Evolutionary conservation across 108 stramenopile species (phyloP).

Genomic region (Parietichytrium sp.): DNA sequence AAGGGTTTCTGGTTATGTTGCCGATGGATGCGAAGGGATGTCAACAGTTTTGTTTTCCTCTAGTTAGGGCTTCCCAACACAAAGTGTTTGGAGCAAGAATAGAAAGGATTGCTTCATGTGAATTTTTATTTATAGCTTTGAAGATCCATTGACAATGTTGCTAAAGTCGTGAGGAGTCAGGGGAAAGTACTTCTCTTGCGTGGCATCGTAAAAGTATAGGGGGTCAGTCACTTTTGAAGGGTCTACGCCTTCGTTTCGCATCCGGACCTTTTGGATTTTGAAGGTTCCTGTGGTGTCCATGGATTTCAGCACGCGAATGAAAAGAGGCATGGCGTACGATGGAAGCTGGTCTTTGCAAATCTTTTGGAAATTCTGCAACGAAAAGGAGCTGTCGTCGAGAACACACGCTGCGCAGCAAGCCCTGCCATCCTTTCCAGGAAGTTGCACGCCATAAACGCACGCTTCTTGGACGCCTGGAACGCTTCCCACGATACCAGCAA

Average conservation of each 20-base stretch:
- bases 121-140: too few relatives aligned
- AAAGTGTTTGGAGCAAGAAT: too few relatives aligned
- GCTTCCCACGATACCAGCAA: slow-evolving; percentile 45
- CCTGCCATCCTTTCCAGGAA: slow-evolving; percentile 42
- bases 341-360: slow-evolving; percentile 39
- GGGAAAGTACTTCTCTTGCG: neutral
- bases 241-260: slow-evolving; percentile 32
- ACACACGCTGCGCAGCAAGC: slow-evolving; percentile 55
- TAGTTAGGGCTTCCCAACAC: too few relatives aligned
- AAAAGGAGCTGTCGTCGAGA: neutral
- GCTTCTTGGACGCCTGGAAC: slow-evolving; percentile 47
- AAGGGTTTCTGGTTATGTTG: too few relatives aligned
- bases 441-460: slow-evolving; percentile 53
- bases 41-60: too few relatives aligned
- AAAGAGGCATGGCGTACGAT: slow-evolving; percentile 50
- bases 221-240: neutral
- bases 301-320: slow-evolving; percentile 47
- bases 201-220: neutral
- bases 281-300: slow-evolving; percentile 52
- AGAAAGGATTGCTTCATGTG: too few relatives aligned
- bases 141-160: neutral
- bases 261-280: slow-evolving; percentile 55
- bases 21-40: too few relatives aligned
- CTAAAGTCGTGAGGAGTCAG: neutral
- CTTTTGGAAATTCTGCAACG: neutral